Conservation (phyloP, 2,329 filamentous ascomycete species). For the Clonostachys solani region DNA sequence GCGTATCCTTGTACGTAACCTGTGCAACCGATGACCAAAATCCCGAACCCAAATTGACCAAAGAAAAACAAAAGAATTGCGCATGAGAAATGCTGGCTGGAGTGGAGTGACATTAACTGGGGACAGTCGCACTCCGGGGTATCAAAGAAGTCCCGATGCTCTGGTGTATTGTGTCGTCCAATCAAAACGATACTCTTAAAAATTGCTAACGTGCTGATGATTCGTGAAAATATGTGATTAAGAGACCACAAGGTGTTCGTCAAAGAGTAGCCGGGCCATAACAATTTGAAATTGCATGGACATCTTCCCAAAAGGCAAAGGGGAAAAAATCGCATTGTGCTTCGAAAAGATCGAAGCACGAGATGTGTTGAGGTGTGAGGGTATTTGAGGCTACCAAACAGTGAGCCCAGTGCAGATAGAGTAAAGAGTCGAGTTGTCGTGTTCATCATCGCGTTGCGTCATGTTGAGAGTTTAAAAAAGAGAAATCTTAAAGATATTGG, state of each 20-base stretch:
- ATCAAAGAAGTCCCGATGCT: constrained; percentile 28
- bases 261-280: not conserved
- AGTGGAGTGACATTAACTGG: constrained; percentile 30
- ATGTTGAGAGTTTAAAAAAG: not conserved
- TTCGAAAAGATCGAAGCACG: too few relatives aligned
- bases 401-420: too few relatives aligned
- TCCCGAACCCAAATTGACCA: constrained; percentile 6
- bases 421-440: too few relatives aligned
- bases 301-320: not conserved
- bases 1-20: constrained; percentile 8
- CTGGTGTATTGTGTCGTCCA: constrained; percentile 25
- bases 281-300: not conserved
- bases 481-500: constrained; percentile 18
- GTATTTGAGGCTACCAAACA: too few relatives aligned
- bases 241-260: constrained; percentile 1
- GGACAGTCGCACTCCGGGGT: constrained; percentile 31
- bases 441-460: too few relatives aligned
- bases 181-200: constrained; percentile 16
- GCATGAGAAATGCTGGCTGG: constrained; percentile 17
- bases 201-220: constrained; percentile 5
- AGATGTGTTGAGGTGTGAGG: too few relatives aligned
- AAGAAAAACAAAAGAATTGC: constrained; percentile 4
- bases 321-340: not conserved
- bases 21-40: constrained; percentile 5
- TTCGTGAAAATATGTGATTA: constrained; percentile 5